Evolutionary conservation across 2,329 filamentous ascomycete species (phyloP), one percentile per base, ranked within the genome.

Genomic region (Alternaria dauci): DNA sequence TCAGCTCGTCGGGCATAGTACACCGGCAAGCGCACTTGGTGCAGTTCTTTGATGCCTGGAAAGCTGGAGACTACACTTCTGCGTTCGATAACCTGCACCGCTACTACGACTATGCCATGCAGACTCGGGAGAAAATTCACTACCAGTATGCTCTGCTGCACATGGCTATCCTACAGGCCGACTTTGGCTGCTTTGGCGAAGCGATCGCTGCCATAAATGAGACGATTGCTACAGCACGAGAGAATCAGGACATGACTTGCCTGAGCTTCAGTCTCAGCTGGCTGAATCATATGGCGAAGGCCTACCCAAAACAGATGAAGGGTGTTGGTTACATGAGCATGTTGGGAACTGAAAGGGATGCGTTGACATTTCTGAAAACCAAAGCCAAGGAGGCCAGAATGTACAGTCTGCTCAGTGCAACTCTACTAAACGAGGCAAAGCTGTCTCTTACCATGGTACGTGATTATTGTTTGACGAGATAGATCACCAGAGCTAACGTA

Each of bases 81-180:
- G 91, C 95, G 0, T 95, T 97, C 74, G 94, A 99, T 72, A 90
- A 90, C 67, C 84, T 99, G 20, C 94, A 98, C 77, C 89, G 93
- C 52, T 99, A 97, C 78, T 99, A 97, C 71, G 95, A 99, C 77
- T 97, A 97, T 78, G 95, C 94, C 1, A 93, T 96, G 88, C 91
- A 95, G 71, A 91, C 89, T 67, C 84, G 89, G 61, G 91, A 96
- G 71, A 89, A 91, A 25, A 87, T 91, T 5, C 94, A 94, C 71
- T 98, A 99, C 73, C 95, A 98, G 75, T 97, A 97, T 75, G 95
- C 95, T 0, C 82, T 98, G 14, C 89, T 99, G 74, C 97, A 97
- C 73, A 86, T 97, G 59, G 94, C 94, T 4, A 92, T 97, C 34
- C 85, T 98, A 5, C 94, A 99, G 74, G 92, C 94, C 16, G 95